These are phyloP conservation scores for Tetrahymena elliotti DNA, from an alignment of 73 alveolate species.

Conservation along the genomic window DNA sequence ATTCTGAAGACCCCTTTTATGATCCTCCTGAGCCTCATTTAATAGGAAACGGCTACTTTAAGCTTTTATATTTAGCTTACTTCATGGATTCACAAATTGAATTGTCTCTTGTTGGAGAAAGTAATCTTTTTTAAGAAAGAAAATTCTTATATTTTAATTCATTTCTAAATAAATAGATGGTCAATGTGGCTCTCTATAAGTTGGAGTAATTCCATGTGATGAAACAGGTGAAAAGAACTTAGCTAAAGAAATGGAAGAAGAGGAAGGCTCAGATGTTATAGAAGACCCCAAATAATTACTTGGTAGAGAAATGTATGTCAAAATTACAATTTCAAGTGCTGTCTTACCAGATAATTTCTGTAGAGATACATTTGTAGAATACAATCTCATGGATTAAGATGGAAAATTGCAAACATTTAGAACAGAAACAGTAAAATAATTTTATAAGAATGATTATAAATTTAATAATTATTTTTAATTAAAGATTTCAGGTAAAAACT, in stretches of 20 bases:
- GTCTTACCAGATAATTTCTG: conserved; percentile 58
- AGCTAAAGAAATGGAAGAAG: conserved; percentile 57
- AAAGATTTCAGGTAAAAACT: neutral
- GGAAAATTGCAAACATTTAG: conserved; percentile 15
- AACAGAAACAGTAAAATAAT: conserved; percentile 20
- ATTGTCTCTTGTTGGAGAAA: conserved; percentile 66
- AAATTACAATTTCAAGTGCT: conserved; percentile 22
- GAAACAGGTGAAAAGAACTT: conserved; percentile 64
- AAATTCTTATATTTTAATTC: too few species aligned
- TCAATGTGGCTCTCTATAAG: conserved; percentile 64
- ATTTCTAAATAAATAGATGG: neutral
- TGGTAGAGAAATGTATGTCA: conserved; percentile 16
- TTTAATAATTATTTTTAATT: neutral
- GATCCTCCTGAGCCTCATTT: conserved; percentile 80
- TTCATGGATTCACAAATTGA: conserved; percentile 76
- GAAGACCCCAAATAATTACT: conserved; percentile 34
- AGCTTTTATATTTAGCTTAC: conserved; percentile 79
- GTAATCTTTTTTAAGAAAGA: neutral
- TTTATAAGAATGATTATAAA: neutral
- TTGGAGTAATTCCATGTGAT: conserved; percentile 66
- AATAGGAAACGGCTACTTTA: conserved; percentile 76
- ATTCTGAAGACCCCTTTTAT: conserved; percentile 86
- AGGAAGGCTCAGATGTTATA: conserved; percentile 14
- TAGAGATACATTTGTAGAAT: conserved; percentile 67
- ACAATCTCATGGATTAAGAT: conserved; percentile 54